These are phyloP conservation scores for Voacanga thouarsii DNA, from an alignment of 257 asterid species.

Conservation along the genomic window DNA sequence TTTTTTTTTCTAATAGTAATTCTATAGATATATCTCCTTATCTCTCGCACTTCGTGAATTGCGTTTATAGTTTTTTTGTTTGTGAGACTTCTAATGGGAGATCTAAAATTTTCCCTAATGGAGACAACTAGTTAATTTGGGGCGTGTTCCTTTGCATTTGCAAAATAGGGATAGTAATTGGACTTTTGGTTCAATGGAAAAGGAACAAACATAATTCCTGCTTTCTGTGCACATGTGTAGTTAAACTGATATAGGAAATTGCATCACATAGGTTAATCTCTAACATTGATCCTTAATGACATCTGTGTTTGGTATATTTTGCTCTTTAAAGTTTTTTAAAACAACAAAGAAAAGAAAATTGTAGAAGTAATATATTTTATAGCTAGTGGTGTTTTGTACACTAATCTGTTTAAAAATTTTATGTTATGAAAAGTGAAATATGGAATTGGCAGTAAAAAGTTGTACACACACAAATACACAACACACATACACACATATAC, in stretches of 20 bases:
- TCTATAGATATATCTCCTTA: not conserved
- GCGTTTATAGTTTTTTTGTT: not conserved
- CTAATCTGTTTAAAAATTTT: too few species aligned
- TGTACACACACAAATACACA: too few species aligned
- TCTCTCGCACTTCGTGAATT: not conserved
- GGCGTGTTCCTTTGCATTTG: not conserved
- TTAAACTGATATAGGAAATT: not conserved
- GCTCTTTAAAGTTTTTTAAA: too few species aligned
- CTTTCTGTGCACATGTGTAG: not conserved
- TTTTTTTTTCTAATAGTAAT: not conserved
- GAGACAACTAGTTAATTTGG: not conserved
- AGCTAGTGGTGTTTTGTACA: not conserved
- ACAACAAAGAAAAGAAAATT: not conserved
- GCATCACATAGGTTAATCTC: not conserved
- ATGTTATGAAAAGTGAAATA: too few species aligned
- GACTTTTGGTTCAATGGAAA: too few species aligned
- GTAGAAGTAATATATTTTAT: too few species aligned
- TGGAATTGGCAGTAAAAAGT: not conserved
- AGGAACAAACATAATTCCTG: not conserved
- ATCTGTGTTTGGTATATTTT: too few species aligned
- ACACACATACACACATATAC: too few species aligned
- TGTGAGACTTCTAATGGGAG: not conserved
- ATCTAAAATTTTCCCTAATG: conserved; percentile 1
- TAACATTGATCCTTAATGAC: not conserved
- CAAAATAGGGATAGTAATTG: not conserved